Conservation (phyloP, 306 rosid species). For the Vigna unguiculata region DNA sequence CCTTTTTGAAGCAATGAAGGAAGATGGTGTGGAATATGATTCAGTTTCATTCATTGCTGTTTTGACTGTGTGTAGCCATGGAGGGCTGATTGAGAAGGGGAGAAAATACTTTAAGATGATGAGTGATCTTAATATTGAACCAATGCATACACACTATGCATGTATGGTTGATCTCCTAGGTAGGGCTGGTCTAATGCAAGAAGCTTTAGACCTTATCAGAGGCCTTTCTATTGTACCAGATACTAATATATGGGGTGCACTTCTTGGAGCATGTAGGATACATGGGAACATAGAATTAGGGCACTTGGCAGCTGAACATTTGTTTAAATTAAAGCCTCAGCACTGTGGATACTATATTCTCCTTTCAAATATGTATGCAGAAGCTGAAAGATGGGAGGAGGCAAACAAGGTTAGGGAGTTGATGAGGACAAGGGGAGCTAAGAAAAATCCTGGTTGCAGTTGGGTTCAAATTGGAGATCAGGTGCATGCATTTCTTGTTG, state of each 20-base stretch:
- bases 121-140: conserved; percentile 62
- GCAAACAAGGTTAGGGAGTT: conserved; percentile 77
- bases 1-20: conserved; percentile 77
- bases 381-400: conserved; percentile 91
- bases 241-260: conserved; percentile 88
- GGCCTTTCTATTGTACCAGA: conserved; percentile 67
- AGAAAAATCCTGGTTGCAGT: conserved; percentile 79
- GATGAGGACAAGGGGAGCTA: conserved; percentile 80
- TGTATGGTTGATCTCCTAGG: conserved; percentile 94
- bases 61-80: conserved; percentile 91
- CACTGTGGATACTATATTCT: conserved; percentile 87
- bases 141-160: conserved; percentile 79
- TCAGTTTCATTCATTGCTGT: conserved; percentile 86
- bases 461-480: conserved; percentile 77
- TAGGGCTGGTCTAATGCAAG: conserved; percentile 81
- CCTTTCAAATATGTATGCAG: conserved; percentile 91
- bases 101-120: conserved; percentile 66
- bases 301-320: conserved; percentile 80
- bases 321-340: conserved; percentile 71
- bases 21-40: conserved; percentile 66
- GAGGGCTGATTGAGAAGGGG: conserved; percentile 79
- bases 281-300: conserved; percentile 78
- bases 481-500: conserved; percentile 68
- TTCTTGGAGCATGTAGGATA: conserved; percentile 89
- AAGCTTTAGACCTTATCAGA: conserved; percentile 71